These are phyloP conservation scores for Zea luxurians DNA, from an alignment of 176 grass and related monocot species.

Conservation along the genomic window DNA sequence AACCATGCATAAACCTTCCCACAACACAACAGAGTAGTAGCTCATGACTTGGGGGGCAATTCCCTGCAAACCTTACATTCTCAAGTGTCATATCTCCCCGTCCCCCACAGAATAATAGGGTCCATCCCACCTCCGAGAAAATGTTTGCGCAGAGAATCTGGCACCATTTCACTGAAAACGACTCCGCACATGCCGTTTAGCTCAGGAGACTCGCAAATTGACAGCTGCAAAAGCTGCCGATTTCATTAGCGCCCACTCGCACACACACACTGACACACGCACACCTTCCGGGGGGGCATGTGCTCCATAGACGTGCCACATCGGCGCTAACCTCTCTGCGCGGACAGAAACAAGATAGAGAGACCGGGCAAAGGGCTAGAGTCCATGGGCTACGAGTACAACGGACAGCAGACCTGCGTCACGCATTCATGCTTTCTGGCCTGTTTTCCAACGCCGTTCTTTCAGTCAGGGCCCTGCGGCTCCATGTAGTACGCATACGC, in stretches of 20 bases:
- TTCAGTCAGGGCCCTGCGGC: neutral
- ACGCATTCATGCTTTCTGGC: conserved; percentile 12
- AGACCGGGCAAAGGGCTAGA: neutral
- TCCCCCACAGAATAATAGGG: neutral
- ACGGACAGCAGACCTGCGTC: conserved; percentile 34
- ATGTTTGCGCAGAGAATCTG: neutral
- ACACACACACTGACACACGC: neutral
- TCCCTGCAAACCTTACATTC: neutral
- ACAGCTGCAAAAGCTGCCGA: conserved; percentile 34
- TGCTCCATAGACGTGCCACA: conserved; percentile 1
- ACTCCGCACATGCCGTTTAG: conserved; percentile 39
- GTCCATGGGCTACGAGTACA: conserved; percentile 28
- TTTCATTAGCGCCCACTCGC: conserved; percentile 14
- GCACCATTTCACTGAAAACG: conserved; percentile 25
- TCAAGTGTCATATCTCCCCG: neutral
- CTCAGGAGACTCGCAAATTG: conserved; percentile 26
- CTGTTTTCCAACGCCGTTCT: neutral
- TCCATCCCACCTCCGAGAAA: neutral
- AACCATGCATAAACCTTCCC: neutral
- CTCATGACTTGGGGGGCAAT: neutral
- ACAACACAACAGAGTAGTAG: no score
- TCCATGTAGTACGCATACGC: neutral
- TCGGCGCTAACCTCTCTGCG: conserved; percentile 12
- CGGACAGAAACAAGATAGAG: conserved; percentile 36
- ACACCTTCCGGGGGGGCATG: neutral